phyloP scores from a whole-genome alignment of 2,329 filamentous ascomycete genomes.

The Colletotrichum gloeosporioides region DNA sequence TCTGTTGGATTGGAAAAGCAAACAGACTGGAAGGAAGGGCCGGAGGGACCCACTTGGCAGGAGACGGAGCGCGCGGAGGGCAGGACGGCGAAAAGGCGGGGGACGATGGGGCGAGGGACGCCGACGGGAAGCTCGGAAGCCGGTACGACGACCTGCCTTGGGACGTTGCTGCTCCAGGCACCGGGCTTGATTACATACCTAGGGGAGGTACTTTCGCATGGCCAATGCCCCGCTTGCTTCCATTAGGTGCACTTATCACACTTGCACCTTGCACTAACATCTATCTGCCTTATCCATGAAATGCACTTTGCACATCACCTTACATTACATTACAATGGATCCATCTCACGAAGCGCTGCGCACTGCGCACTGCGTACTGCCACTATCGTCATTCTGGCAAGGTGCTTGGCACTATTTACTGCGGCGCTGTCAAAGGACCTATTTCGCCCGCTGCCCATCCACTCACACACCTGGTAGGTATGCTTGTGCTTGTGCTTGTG shows the following conservation, averaged over 20 bases:
- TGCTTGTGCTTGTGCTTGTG: not conserved
- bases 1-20: not conserved
- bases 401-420: not conserved
- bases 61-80: not conserved
- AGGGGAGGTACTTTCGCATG: not conserved
- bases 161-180: not conserved
- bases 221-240: not conserved
- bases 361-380: not conserved
- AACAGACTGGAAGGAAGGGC: not conserved
- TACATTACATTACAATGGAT: not conserved
- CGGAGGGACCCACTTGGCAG: slow-evolving; percentile 1
- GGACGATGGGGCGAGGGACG: not conserved
- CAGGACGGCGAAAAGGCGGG: not conserved
- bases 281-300: not conserved
- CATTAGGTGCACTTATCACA: not conserved
- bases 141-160: not conserved
- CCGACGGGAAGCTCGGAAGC: not conserved
- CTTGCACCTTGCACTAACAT: not conserved
- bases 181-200: too few relatives aligned
- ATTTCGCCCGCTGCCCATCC: not conserved
- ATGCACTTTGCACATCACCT: not conserved
- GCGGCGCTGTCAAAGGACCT: not conserved
- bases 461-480: not conserved
- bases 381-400: not conserved
- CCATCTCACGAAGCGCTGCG: not conserved